Conservation (phyloP, 169 alveolate species). For the Plasmodium coatneyi region DNA sequence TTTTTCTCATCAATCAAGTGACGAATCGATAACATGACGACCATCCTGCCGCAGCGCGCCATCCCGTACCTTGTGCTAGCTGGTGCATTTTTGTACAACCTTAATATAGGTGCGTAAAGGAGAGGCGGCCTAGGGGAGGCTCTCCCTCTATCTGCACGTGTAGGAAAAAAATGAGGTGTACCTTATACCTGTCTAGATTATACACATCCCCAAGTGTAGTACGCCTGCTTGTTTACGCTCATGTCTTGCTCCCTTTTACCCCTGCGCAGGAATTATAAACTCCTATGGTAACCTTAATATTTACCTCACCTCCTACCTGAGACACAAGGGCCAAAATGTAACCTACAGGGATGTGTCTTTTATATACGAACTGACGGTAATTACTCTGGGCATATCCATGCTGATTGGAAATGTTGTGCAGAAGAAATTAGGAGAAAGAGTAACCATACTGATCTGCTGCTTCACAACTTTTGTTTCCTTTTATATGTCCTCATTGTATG, state of each 20-base stretch:
- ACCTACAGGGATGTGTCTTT: slow-evolving; percentile 47
- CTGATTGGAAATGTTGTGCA: slow-evolving; percentile 49
- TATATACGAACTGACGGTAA: slow-evolving; percentile 37
- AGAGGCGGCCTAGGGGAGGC: background rate
- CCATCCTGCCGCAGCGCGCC: background rate
- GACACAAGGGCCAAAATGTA: slow-evolving; percentile 49
- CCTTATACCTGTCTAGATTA: background rate
- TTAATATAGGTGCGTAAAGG: slow-evolving; percentile 31
- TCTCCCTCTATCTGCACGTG: background rate
- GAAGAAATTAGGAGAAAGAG: slow-evolving; percentile 31
- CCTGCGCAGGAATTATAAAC: slow-evolving; percentile 29
- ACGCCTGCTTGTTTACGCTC: background rate
- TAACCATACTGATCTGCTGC: slow-evolving; percentile 21
- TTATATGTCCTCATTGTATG: slow-evolving; percentile 48
- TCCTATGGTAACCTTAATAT: slow-evolving; percentile 69
- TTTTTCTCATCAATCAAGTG: background rate
- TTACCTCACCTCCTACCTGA: slow-evolving; percentile 57
- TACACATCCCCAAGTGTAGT: background rate
- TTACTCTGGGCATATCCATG: slow-evolving; percentile 44
- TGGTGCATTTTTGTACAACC: slow-evolving; percentile 63
- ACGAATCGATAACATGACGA: background rate
- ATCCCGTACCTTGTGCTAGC: slow-evolving; percentile 48
- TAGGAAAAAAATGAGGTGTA: background rate
- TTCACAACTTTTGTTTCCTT: slow-evolving; percentile 26
- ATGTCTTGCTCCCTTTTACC: background rate